Base-by-base conservation (phyloP, 495 filamentous ascomycete genomes). In the Daldinia vernicosa region DNA sequence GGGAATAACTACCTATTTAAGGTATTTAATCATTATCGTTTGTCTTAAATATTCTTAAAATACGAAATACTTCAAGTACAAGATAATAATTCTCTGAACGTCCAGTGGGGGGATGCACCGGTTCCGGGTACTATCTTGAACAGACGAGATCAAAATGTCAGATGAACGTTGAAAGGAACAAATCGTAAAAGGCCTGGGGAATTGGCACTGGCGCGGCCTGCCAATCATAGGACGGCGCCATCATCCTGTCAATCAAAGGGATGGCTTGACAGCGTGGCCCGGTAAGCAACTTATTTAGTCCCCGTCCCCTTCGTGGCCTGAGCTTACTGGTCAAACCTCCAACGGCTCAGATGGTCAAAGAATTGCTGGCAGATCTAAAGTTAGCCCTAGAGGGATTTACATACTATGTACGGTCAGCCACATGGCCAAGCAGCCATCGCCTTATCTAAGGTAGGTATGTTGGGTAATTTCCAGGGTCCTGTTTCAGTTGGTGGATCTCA, bases 241-340 rank as follows among this genome's bases (percentile, higher is more conserved):
- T 54, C 43, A 67, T 68, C 69, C 65, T 69, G 26, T 60, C 60
- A 54, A 67, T 47, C 60, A 56, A 71, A 62, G 69, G 60, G 60
- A 68, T 67, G 69, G 63, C 64, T 72, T 75, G 72, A 75, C 72
- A 75, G 72, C 72, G 69, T 75, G 72, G 72, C 69, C 69, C 69
- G 64, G 69, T 71, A 66, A 68, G 64, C 72, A 65, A 66, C 60
- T 68, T 74, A 59, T 66, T 69, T 69, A 73, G 70, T 69, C 53
- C 63, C 63, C 70, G 52, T 58, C 61, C 63, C 67, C 55, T 71
- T 70, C 67, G 71, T 74, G 71, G 71, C 71, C 67, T 59, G 47
- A 64, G 71, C 66, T 66, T 67, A 74, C 67, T 74, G 71, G 71
- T 59, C 66, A 58, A 50, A 54, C 63, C n/a, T 60, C 57, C 61